Evolutionary conservation across 805 yeast species (phyloP).

Genomic region (Jamesozyma jinghongensis): DNA sequence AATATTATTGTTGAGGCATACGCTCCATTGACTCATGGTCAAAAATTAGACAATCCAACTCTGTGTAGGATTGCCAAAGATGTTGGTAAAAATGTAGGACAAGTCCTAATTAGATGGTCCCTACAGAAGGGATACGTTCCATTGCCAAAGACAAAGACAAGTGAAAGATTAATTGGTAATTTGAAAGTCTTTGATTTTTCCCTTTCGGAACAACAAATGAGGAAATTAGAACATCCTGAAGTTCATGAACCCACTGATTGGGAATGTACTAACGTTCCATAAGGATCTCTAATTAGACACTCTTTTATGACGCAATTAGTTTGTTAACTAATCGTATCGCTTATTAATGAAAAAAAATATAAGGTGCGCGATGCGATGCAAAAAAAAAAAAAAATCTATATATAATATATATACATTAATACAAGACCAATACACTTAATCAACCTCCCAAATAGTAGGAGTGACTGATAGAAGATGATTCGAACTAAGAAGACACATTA

Average conservation of each 20-base stretch:
- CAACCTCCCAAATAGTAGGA: too few species aligned
- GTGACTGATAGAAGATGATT: too few species aligned
- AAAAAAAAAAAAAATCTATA: too few species aligned
- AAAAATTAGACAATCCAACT: constrained; percentile 45
- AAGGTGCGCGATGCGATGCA: too few species aligned
- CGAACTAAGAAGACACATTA: constrained; percentile 35
- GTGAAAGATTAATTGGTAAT: constrained; percentile 45
- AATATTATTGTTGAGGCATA: constrained; percentile 63
- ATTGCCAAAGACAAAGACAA: constrained; percentile 54
- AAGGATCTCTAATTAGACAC: too few species aligned
- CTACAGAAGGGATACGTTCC: constrained; percentile 63
- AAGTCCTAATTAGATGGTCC: constrained; percentile 65
- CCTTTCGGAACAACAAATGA: constrained; percentile 35
- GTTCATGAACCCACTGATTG: constrained; percentile 68
- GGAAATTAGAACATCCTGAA: constrained; percentile 38
- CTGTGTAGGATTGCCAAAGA: constrained; percentile 42
- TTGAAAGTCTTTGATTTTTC: constrained; percentile 45
- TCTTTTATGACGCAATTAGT: too few species aligned
- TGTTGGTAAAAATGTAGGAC: constrained; percentile 45
- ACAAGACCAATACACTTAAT: too few species aligned
- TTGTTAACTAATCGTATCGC: too few species aligned
- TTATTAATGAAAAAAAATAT: too few species aligned
- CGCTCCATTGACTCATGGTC: constrained; percentile 68
- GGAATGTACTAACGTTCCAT: constrained; percentile 61
- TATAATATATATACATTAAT: too few species aligned